Evolutionary conservation across 495 filamentous ascomycete species (phyloP).

Genomic region (Penicillium canescens): DNA sequence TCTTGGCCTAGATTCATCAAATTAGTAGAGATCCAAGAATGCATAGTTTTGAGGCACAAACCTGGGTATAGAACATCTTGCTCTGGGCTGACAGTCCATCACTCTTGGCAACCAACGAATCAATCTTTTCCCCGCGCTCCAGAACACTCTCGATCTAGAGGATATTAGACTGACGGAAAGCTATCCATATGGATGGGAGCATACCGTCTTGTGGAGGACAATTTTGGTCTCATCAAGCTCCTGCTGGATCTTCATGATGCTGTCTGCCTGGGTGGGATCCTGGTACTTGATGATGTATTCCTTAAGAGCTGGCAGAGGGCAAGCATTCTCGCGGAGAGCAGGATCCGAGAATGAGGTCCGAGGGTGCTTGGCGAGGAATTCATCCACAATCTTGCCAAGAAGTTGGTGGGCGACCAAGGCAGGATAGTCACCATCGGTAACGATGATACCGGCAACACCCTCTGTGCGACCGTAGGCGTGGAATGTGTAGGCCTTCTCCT

Average conservation of each 20-base stretch:
- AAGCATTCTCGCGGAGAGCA: constrained; percentile 34
- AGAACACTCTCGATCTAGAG: constrained; percentile 73
- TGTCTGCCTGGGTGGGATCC: constrained; percentile 84
- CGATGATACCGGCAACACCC: constrained; percentile 84
- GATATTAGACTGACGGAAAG: not conserved
- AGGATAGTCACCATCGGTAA: constrained; percentile 88
- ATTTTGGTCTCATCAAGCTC: constrained; percentile 99
- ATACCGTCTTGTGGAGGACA: constrained; percentile 85
- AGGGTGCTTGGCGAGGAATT: constrained; percentile 83
- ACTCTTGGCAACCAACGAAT: constrained; percentile 84
- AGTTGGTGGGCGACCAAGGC: constrained; percentile 90
- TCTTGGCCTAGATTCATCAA: constrained; percentile 68
- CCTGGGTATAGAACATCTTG: constrained; percentile 93
- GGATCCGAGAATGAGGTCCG: constrained; percentile 61
- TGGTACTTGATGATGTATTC: constrained; percentile 87
- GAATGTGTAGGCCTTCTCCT: constrained; percentile 76
- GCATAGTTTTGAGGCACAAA: constrained; percentile 25
- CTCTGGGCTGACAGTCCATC: constrained; percentile 83
- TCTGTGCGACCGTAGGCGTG: constrained; percentile 89
- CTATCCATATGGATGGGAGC: not conserved
- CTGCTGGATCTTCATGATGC: constrained; percentile 92
- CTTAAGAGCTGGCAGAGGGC: constrained; percentile 68
- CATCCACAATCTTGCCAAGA: constrained; percentile 87
- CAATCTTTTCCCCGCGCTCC: constrained; percentile 85
- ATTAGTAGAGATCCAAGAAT: not conserved